Evolutionary conservation across 1,284 basidiomycete species (phyloP).

Genomic region (Leccinum solheimii): DNA sequence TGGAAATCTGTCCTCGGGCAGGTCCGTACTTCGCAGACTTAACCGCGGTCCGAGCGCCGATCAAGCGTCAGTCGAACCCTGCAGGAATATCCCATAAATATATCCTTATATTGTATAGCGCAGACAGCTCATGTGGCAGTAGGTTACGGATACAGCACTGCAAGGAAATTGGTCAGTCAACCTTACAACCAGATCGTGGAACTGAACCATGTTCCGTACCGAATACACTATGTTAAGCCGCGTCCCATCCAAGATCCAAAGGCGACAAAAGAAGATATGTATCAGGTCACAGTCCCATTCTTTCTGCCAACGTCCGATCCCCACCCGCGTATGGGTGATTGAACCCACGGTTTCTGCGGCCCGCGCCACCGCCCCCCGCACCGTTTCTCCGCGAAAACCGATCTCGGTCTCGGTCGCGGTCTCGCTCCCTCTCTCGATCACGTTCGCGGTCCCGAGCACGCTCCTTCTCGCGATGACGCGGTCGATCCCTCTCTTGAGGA

Average conservation of each 20-base stretch:
- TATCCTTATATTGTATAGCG: slow-evolving; percentile 22
- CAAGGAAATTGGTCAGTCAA: slow-evolving; percentile 28
- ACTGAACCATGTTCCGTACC: slow-evolving; percentile 39
- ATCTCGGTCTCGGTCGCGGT: slow-evolving; percentile 38
- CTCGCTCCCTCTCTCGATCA: slow-evolving; percentile 37
- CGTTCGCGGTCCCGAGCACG: slow-evolving; percentile 34
- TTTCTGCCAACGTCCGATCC: slow-evolving; percentile 78
- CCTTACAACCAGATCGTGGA: slow-evolving; percentile 26
- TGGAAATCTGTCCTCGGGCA: slow-evolving; percentile 1
- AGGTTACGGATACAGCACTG: slow-evolving; percentile 36
- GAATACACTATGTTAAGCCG: slow-evolving; percentile 40
- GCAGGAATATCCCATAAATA: slow-evolving; percentile 28
- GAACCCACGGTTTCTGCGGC: slow-evolving; percentile 42
- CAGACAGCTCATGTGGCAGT: slow-evolving; percentile 13
- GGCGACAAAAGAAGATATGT: slow-evolving; percentile 13
- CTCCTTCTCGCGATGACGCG: slow-evolving; percentile 40
- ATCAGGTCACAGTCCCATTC: slow-evolving; percentile 62
- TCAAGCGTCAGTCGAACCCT: neutral
- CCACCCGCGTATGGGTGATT: slow-evolving; percentile 38
- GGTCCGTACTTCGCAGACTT: neutral
- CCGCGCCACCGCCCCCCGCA: slow-evolving; percentile 51
- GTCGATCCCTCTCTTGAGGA: slow-evolving; percentile 40
- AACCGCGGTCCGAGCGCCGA: neutral
- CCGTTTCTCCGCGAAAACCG: slow-evolving; percentile 39
- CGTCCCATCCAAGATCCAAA: slow-evolving; percentile 25